Evolutionary conservation across 768 basidiomycete genomes (phyloP), one percentile per base, ranked within the genome.

Genomic region (Boletus reticulatus): DNA sequence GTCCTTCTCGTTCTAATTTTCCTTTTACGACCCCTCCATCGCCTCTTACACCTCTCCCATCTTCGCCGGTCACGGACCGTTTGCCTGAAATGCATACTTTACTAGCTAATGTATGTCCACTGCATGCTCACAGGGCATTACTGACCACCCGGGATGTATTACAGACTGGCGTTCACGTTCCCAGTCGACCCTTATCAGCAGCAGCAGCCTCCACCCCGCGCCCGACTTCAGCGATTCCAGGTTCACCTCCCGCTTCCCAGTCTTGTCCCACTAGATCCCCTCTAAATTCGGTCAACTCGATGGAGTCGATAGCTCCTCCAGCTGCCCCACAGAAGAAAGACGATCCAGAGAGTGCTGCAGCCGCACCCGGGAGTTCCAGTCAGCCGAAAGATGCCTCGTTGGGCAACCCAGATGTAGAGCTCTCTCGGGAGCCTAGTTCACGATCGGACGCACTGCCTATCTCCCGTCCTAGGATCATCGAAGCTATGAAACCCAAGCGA

Each of bases 21-120:
- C 50, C 46, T 34, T 17, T 50, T 3, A 17, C 55, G 16, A 62
- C 67, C 4, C 68, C 75, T 11, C 64, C 73, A 53, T 79, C 78
- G 2, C 78, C 78, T 17, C 70, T 85, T 36, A 83, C 83, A 9
- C 83, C 83, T 8, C 61, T 81, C 32, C 77, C 81, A 8, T 73
- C 77, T 55, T 80, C 83, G 2, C 81, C 82, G 7, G 62, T 63
- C 31, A 19, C 38, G 5, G 58, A 48, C 43, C 19, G 22, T 37
- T 43, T 52, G 8, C 60, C 58, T 22, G 48, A 32, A 19, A 57
- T 59, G 46, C 59, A 45, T 34, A 45, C 19, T 43, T 41, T 69
- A 38, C 27, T 63, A 13, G 29, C 52, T 9, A 56, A 63, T 38
- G 69, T 72, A 57, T 17, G 66, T 55, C 13, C n/a, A n/a, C 20